phyloP scores from a whole-genome alignment of 306 rosid species.

The Sechiopsis laciniata region DNA sequence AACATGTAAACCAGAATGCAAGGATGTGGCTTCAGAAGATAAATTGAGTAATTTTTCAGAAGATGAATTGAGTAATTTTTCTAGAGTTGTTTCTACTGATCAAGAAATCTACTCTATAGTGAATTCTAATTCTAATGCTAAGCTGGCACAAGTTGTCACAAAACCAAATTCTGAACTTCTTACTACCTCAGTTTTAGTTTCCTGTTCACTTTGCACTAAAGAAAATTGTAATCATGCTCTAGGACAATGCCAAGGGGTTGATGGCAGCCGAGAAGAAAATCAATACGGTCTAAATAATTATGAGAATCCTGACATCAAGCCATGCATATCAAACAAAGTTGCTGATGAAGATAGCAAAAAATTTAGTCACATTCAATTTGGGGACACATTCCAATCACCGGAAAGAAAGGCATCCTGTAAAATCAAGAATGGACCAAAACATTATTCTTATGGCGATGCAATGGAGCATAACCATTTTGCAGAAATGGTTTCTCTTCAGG shows the following conservation, averaged over 20 bases:
- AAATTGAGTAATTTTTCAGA: conserved; percentile 33
- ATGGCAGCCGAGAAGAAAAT: conserved; percentile 28
- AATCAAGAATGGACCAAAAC: conserved; percentile 33
- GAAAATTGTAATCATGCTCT: conserved; percentile 24
- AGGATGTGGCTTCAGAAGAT: conserved; percentile 34
- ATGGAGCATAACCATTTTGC: neutral
- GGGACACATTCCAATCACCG: conserved; percentile 26
- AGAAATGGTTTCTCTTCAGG: neutral
- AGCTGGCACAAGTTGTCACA: conserved; percentile 15
- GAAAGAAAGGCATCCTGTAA: conserved; percentile 35
- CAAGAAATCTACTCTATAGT: conserved; percentile 24
- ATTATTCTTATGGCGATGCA: conserved; percentile 29
- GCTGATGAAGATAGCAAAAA: conserved; percentile 36
- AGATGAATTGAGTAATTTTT: conserved; percentile 30
- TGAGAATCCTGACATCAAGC: conserved; percentile 30
- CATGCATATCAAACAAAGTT: conserved; percentile 26
- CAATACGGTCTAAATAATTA: conserved; percentile 31
- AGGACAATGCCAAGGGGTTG: conserved; percentile 26
- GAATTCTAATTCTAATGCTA: conserved; percentile 34
- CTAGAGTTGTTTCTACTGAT: conserved; percentile 27
- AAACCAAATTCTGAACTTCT: conserved; percentile 25
- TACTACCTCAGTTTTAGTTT: conserved; percentile 23
- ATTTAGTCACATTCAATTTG: conserved; percentile 25
- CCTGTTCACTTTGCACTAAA: conserved; percentile 21
- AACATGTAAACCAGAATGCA: conserved; percentile 36